Conservation (phyloP, 2,329 filamentous ascomycete species). For the Paraphaeosphaeria minitans region DNA sequence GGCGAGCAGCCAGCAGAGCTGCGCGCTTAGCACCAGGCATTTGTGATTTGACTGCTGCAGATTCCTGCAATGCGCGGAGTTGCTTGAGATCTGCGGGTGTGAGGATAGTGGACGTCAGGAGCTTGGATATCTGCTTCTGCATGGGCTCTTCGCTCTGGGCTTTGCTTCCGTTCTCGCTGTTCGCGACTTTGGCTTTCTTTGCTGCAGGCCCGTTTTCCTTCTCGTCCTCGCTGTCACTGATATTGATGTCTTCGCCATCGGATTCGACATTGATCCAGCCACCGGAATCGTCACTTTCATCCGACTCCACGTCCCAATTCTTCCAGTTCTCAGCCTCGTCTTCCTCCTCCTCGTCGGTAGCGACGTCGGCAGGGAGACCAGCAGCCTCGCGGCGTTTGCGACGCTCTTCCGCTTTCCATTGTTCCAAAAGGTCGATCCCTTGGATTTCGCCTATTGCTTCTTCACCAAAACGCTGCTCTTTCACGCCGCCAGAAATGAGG, state of each 20-base stretch:
- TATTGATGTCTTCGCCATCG: conserved; percentile 76
- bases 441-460: conserved; percentile 84
- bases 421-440: conserved; percentile 85
- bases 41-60: conserved; percentile 71
- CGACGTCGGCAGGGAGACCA: conserved; percentile 66
- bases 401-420: conserved; percentile 92
- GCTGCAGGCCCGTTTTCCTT: conserved; percentile 1
- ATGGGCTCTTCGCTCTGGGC: conserved; percentile 45
- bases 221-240: conserved; percentile 75
- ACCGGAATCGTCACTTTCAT: conserved; percentile 72
- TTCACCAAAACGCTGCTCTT: conserved; percentile 81
- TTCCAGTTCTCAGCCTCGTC: conserved; percentile 62
- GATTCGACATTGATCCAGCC: conserved; percentile 92
- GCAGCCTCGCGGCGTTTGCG: conserved; percentile 72
- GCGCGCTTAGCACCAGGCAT: conserved; percentile 54
- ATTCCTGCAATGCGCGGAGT: conserved; percentile 81
- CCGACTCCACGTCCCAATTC: conserved; percentile 66
- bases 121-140: conserved; percentile 57
- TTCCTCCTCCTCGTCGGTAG: conserved; percentile 62
- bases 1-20: conserved; percentile 57
- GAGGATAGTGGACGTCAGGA: conserved; percentile 92
- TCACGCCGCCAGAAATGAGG: conserved; percentile 74
- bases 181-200: conserved; percentile 67
- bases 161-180: conserved; percentile 49
- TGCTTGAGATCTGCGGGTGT: conserved; percentile 97